Evolutionary conservation across 768 basidiomycete species (phyloP), one percentile per base, ranked within the genome.

Genomic region (Ramaria sp.): DNA sequence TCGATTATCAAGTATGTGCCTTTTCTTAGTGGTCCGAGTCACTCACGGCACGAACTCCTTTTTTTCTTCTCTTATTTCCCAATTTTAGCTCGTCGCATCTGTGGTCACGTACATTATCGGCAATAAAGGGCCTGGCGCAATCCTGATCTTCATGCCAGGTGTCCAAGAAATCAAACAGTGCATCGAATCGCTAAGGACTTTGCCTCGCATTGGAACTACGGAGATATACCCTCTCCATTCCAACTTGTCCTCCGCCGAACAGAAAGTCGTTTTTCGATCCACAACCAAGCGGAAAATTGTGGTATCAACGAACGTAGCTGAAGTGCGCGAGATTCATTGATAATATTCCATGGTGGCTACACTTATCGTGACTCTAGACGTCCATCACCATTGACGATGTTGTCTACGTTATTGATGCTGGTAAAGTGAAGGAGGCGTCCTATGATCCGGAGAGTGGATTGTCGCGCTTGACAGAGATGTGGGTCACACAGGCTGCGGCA

Each of bases 371-470:
- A 53, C 27, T 13, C n/a, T 48, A 92, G 81, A 93, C 90, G 1
- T 90, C 88, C 2, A 87, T 94, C 52, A 93, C 91, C 0, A 91
- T 96, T 54, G 86, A 93, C 61, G 91, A 94, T 61, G 77, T 94
- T 22, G 73, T 85, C 36, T 89, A 86, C 61, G 90, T 94, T 20
- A 75, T 94, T 12, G 91, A 95, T 62, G 71, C 79, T 0, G 91
- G 91, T 5, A 87, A 81, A 64, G 87, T 88, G 59, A 94, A 93
- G 65, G 90, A 94, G 68, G 85, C 76, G 3, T 80, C 78, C 59
- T 75, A 74, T 59, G 85, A 89, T 61, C 68, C 83, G 0, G 83
- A 83, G 38, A 78, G 74, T 1, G 80, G 85, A 24, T 70, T 96
- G 59, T 85, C 89, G 27, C 71, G 75, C 48, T 69, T 97, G n/a